Percentiles rank a stretch among this genome's conserved stretches.
These are phyloP conservation scores for Neopestalotiopsis sp. DNA, from an alignment of 2,329 filamentous ascomycete genomes.

Conservation along the genomic window DNA sequence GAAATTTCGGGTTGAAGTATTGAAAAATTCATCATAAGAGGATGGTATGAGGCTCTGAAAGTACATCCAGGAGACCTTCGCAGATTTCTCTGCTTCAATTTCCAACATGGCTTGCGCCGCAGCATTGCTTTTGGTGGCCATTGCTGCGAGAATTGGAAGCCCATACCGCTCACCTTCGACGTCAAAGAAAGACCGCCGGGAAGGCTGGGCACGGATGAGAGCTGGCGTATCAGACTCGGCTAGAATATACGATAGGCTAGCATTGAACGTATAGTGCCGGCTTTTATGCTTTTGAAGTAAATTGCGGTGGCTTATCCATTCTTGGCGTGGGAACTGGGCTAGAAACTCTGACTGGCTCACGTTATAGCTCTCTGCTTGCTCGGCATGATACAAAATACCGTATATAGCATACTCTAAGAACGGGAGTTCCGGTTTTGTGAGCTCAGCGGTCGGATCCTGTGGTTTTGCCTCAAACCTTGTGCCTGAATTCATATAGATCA, in stretches of 20 bases:
- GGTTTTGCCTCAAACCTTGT: neutral
- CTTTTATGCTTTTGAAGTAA: constrained; percentile 14
- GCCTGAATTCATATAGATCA: constrained; percentile 5
- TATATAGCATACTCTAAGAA: constrained; percentile 21
- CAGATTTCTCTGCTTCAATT: neutral
- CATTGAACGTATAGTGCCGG: constrained; percentile 15
- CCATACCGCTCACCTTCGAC: constrained; percentile 2
- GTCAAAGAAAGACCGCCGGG: neutral
- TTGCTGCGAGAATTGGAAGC: constrained; percentile 8
- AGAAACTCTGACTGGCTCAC: constrained; percentile 20
- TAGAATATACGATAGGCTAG: constrained; percentile 23
- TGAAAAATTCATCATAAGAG: neutral
- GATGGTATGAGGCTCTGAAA: neutral
- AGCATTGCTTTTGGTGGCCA: neutral
- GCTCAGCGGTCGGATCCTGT: too few species aligned
- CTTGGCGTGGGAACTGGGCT: neutral
- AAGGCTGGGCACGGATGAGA: neutral
- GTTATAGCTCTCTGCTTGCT: constrained; percentile 17
- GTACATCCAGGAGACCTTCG: neutral
- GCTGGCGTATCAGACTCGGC: constrained; percentile 16
- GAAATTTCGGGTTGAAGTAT: neutral
- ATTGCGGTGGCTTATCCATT: constrained; percentile 22
- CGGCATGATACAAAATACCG: constrained; percentile 21
- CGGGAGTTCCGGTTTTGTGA: constrained; percentile 12
- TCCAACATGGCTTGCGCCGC: neutral